Evolutionary conservation across 352 stramenopile species (phyloP).

Genomic region (Phytopythium aichiense): DNA sequence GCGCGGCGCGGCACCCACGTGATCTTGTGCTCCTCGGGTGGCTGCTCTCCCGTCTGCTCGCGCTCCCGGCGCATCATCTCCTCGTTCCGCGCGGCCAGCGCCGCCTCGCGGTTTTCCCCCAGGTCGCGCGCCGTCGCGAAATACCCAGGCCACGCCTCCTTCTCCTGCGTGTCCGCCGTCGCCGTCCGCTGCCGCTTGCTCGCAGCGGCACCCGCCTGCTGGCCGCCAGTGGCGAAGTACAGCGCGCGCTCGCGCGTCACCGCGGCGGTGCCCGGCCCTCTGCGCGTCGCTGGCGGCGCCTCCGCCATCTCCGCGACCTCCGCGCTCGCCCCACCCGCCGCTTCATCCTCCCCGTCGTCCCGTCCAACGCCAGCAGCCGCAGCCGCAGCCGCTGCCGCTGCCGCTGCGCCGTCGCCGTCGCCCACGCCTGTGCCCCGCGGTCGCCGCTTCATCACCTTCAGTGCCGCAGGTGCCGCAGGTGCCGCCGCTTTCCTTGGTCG

Average conservation of each 20-base stretch:
- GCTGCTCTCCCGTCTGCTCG: constrained; percentile 11
- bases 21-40: constrained; percentile 11
- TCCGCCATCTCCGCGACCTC: not conserved
- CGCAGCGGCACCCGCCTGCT: not conserved
- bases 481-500: too few species aligned
- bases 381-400: too few species aligned
- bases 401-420: too few species aligned
- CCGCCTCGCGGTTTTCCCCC: constrained; percentile 51
- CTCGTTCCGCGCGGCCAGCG: constrained; percentile 52
- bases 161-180: constrained; percentile 4
- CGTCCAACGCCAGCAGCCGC: not conserved
- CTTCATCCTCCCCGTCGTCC: not conserved
- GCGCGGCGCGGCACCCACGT: constrained; percentile 53
- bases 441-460: not conserved
- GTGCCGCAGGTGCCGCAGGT: not conserved
- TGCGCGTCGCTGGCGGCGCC: not conserved
- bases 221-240: constrained; percentile 39
- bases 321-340: not conserved
- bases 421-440: not conserved
- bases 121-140: constrained; percentile 63
- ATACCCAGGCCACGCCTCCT: constrained; percentile 73
- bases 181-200: not conserved
- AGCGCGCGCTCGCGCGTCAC: constrained; percentile 39
- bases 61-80: constrained; percentile 37
- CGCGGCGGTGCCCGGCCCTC: constrained; percentile 17